Evolutionary conservation across 1,284 basidiomycete species (phyloP).

Genomic region (Anthracocystis setariae): DNA sequence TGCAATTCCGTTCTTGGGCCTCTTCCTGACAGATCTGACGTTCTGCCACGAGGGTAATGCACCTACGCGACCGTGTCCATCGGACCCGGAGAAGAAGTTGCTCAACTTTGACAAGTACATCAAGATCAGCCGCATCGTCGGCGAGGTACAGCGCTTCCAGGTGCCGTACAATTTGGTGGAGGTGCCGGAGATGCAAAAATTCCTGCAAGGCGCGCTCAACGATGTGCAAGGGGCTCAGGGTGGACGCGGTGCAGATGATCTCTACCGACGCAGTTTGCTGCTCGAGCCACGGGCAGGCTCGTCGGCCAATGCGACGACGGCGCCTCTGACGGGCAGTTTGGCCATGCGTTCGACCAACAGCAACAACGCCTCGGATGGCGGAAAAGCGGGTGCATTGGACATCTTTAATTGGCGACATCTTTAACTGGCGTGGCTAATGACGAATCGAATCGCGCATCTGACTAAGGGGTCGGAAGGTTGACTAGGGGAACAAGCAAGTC

Average conservation of each 20-base stretch:
- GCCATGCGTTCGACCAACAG: constrained; percentile 36
- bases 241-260: constrained; percentile 55
- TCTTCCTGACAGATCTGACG: constrained; percentile 90
- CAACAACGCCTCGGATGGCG: constrained; percentile 19
- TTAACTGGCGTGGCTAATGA: constrained; percentile 58
- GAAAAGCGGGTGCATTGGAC: constrained; percentile 48
- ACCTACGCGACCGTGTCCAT: constrained; percentile 76
- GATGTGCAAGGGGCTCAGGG: constrained; percentile 49
- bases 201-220: constrained; percentile 70
- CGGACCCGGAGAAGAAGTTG: constrained; percentile 80
- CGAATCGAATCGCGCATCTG: neutral
- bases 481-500: too few relatives aligned
- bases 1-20: constrained; percentile 71
- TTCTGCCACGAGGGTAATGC: constrained; percentile 96
- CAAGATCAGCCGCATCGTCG: constrained; percentile 59
- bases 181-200: constrained; percentile 84
- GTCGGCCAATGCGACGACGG: neutral
- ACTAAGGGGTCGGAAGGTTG: too few relatives aligned
- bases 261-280: constrained; percentile 63
- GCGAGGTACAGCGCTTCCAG: constrained; percentile 94
- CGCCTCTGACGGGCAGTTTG: constrained; percentile 30
- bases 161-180: constrained; percentile 82
- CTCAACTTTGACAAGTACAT: constrained; percentile 85
- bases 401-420: constrained; percentile 64
- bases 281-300: constrained; percentile 61